Base-by-base conservation (phyloP, 1,284 basidiomycete species). In the Fereydounia khargensis region DNA sequence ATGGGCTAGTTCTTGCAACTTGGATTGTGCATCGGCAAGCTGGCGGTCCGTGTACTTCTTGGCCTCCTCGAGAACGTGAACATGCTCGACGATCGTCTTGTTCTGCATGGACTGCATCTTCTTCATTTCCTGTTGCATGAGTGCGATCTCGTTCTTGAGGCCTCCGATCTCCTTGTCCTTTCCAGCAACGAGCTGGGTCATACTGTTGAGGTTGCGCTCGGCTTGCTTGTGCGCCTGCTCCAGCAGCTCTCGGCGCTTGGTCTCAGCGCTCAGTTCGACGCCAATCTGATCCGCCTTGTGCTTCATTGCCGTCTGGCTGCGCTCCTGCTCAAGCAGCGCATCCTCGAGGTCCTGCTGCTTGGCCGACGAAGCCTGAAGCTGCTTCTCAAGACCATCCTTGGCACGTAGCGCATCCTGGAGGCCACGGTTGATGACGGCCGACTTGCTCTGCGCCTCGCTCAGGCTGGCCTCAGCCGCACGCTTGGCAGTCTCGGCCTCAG, bases 21-120 rank as follows among this genome's bases (percentile, higher is more conserved):
- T 88, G 19, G 81, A 77, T 57, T 88, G 86, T 0, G 89, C 86
- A 17, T 91, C 89, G 20, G 81, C 83, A 6, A 97, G 83, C 74
- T 97, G 90, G 20, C 88, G 84, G 73, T 98, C 94, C 1, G 95
- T 95, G 55, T 95, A 86, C 47, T 87, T 87, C 77, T 97, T 97
- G 9, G 95, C 94, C 71, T 95, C 89, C 75, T 98, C 92, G 6
- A 96, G 82, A 14, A 98, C 95, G 68, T 98, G 88, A 17, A 98
- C 91, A 71, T 99, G 95, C 77, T 99, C 94, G 37, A 99, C 91
- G 48, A 96, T 95, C 11, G 91, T 97, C 81, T 94, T 96, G 80
- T 97, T 91, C 76, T 92, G 89, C 72, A 85, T 84, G 6, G 86
- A 86, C 43, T 57, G 65, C 36, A 71, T 68, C 51, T 50, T 67